A percentile compares a stretch with the other conserved stretches of the same genome.
These are phyloP conservation scores for Leptographium flavum DNA, from an alignment of 2,329 filamentous ascomycete species.

Conservation along the genomic window DNA sequence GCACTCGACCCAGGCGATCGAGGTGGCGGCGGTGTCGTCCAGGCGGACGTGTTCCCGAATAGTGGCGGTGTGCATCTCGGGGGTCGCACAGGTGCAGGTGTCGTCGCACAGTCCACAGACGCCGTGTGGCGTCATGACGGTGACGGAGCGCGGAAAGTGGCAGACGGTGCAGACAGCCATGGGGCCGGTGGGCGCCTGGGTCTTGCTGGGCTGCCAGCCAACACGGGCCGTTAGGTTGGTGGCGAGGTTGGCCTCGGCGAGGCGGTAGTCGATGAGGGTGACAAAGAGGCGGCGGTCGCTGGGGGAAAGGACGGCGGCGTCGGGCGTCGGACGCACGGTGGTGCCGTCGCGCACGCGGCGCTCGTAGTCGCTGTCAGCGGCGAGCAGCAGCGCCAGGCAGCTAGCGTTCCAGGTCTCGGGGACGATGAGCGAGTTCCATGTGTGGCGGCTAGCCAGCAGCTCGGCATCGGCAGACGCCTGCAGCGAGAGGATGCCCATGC, in stretches of 20 bases:
- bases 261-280: slow-evolving; percentile 29
- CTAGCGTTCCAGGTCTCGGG: slow-evolving; percentile 35
- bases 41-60: slow-evolving; percentile 16
- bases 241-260: slow-evolving; percentile 29
- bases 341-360: neutral
- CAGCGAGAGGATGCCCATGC: slow-evolving; percentile 29
- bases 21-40: slow-evolving; percentile 18
- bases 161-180: slow-evolving; percentile 25
- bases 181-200: slow-evolving; percentile 26
- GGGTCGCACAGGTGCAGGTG: slow-evolving; percentile 8
- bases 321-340: slow-evolving; percentile 7
- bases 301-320: slow-evolving; percentile 18
- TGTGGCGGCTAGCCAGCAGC: slow-evolving; percentile 23
- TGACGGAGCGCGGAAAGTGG: slow-evolving; percentile 31
- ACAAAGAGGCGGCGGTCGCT: slow-evolving; percentile 27
- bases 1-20: slow-evolving; percentile 33
- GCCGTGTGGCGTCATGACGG: slow-evolving; percentile 26
- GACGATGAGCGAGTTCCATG: slow-evolving; percentile 31
- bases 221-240: slow-evolving; percentile 27
- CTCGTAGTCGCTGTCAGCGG: slow-evolving; percentile 24
- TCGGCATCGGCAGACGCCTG: slow-evolving; percentile 25
- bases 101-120: slow-evolving; percentile 27
- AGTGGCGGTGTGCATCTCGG: too few relatives aligned
- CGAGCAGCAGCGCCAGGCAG: slow-evolving; percentile 30
- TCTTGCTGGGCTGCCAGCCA: slow-evolving; percentile 32